phyloP scores from a whole-genome alignment of 2,329 filamentous ascomycete species.

The Colletotrichum agaves region DNA sequence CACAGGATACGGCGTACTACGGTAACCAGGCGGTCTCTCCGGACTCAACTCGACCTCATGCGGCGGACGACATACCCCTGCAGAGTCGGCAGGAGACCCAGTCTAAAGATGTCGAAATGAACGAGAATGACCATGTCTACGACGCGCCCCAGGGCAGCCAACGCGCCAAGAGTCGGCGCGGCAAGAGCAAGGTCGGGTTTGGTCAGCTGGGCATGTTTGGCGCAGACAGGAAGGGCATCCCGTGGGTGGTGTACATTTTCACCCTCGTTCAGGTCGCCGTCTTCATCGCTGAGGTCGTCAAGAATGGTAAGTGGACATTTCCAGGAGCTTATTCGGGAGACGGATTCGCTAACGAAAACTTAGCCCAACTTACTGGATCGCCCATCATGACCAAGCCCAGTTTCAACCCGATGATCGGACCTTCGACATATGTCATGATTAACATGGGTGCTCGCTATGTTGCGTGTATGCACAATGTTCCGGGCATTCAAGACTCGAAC shows the following conservation, averaged over 20 bases:
- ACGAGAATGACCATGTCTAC: constrained; percentile 69
- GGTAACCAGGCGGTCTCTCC: constrained; percentile 55
- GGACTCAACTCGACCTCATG: constrained; percentile 43
- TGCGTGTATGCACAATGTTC: constrained; percentile 92
- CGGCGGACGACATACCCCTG: constrained; percentile 67
- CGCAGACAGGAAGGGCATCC: constrained; percentile 66
- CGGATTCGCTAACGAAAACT: constrained; percentile 11
- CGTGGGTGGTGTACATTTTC: constrained; percentile 86
- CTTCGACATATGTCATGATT: constrained; percentile 88
- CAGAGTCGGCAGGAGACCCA: constrained; percentile 53
- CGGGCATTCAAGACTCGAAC: constrained; percentile 67
- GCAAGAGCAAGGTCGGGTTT: constrained; percentile 60
- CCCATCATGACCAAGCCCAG: constrained; percentile 82
- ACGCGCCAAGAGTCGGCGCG: constrained; percentile 40
- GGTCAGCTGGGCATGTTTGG: constrained; percentile 71
- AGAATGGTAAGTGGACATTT: constrained; percentile 73
- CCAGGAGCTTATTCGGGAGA: too few species aligned
- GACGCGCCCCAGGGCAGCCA: constrained; percentile 57
- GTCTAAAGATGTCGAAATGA: constrained; percentile 54
- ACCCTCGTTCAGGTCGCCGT: constrained; percentile 82
- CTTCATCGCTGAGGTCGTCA: constrained; percentile 89
- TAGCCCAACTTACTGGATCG: constrained; percentile 80
- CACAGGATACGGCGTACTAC: constrained; percentile 69
- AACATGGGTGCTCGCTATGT: constrained; percentile 96
- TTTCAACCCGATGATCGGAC: constrained; percentile 98